Evolutionary conservation across 768 basidiomycete species (phyloP).

Genomic region (Zangia roseola): DNA sequence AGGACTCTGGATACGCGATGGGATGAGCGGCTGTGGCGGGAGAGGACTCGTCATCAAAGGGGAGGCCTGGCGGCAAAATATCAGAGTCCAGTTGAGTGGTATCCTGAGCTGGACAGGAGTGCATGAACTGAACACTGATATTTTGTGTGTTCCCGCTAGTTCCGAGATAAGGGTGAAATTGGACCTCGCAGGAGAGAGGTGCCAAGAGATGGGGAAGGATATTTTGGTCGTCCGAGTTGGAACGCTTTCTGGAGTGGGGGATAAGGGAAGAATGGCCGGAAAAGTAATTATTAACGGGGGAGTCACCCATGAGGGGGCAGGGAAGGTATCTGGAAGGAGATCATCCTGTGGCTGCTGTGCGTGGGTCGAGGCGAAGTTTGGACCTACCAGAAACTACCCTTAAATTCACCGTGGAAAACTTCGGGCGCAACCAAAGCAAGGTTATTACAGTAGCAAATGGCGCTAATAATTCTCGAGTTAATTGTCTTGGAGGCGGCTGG

Average conservation of each 20-base stretch:
- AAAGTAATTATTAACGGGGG: constrained; percentile 15
- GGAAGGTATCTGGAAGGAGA: constrained; percentile 9
- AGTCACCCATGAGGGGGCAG: constrained; percentile 20
- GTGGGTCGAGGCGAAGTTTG: constrained; percentile 4
- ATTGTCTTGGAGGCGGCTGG: constrained; percentile 1
- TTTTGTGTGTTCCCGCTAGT: constrained; percentile 17
- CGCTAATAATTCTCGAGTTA: neutral
- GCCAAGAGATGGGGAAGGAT: constrained; percentile 18
- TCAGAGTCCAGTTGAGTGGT: constrained; percentile 25
- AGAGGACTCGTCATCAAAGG: constrained; percentile 5
- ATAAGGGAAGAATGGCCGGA: constrained; percentile 10
- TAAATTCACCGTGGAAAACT: constrained; percentile 34
- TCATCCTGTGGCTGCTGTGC: constrained; percentile 22
- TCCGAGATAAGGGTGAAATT: constrained; percentile 15
- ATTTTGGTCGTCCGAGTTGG: constrained; percentile 15
- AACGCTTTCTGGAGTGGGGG: constrained; percentile 10
- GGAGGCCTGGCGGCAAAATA: constrained; percentile 21
- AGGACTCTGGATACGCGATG: constrained; percentile 29
- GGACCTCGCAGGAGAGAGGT: constrained; percentile 13
- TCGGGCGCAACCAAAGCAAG: constrained; percentile 14
- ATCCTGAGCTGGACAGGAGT: constrained; percentile 21
- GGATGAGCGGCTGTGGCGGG: neutral
- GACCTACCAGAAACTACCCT: constrained; percentile 23
- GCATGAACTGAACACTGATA: constrained; percentile 34
- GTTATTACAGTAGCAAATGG: constrained; percentile 4